Percentiles rank a stretch among this genome's conserved stretches.
These are phyloP conservation scores for Ogataea paraovalis DNA, from an alignment of 805 yeast genomes.

Conservation along the genomic window DNA sequence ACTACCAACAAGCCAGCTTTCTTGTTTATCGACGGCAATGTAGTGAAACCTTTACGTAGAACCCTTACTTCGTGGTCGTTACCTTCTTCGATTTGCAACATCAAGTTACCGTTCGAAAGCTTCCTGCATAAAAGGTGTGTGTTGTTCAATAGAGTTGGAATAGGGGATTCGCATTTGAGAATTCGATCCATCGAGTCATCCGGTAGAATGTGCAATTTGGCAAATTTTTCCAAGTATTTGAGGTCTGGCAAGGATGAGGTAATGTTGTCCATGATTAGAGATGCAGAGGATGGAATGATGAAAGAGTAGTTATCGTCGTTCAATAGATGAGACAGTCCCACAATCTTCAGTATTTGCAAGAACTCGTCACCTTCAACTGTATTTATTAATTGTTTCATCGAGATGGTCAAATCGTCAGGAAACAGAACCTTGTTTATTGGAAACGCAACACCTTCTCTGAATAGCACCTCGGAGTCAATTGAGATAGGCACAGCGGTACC, in stretches of 20 bases:
- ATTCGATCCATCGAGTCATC: conserved; percentile 45
- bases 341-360: conserved; percentile 38
- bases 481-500: conserved; percentile 32
- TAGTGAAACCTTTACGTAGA: conserved; percentile 58
- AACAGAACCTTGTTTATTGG: conserved; percentile 53
- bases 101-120: conserved; percentile 33
- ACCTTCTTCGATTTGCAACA: conserved; percentile 44
- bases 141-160: conserved; percentile 41
- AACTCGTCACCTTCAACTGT: conserved; percentile 51
- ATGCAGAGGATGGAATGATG: conserved; percentile 64
- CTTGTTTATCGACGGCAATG: conserved; percentile 18
- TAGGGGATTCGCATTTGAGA: conserved; percentile 42
- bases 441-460: conserved; percentile 82
- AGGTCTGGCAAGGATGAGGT: conserved; percentile 36
- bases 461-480: conserved; percentile 60
- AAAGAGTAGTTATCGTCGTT: conserved; percentile 49
- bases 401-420: conserved; percentile 53
- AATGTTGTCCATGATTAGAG: conserved; percentile 50
- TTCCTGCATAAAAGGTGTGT: conserved; percentile 43
- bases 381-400: conserved; percentile 50
- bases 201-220: conserved; percentile 68
- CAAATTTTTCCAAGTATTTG: conserved; percentile 43
- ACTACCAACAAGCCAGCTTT: conserved; percentile 55
- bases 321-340: conserved; percentile 42
- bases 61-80: conserved; percentile 55